Evolutionary conservation across 257 asterid species (phyloP), one percentile per base, ranked within the genome.

Genomic region (Buddleja alternifolia): DNA sequence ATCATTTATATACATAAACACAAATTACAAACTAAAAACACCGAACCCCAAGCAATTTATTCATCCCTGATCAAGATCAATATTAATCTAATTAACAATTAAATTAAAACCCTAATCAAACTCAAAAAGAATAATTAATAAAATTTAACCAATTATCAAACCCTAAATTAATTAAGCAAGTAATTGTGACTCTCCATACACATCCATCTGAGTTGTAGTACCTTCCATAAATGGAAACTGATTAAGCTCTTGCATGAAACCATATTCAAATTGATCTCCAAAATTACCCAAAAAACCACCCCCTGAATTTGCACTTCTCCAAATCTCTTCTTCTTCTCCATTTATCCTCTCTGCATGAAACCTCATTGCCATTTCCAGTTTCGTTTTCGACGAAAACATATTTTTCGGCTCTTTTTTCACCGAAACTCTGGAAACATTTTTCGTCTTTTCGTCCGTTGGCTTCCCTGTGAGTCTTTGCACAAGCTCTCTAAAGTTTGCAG

Each of bases 391-490:
- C 3, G 79, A 42, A 57, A 57, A 65, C 0, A 20, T 29, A 24
- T 75, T 75, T 42, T 29, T 29, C 34, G 71, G 42, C 58, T 67
- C 77, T 39, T 56, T 39, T 8, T 58, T 73, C 3, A 40, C 67
- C 17, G 21, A 3, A 9, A 32, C 4, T 53, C 45, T 62, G 15
- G 55, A 34, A 12, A 23, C 67, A 53, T 17, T 53, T 54, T 44
- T 71, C 72, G 55, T 68, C 52, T 72, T 59, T 11, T 29, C 64
- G 0, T 72, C 85, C 6, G 77, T 46, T 0, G 98, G 96, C 83
- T 90, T 93, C 1, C 98, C 98, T 0, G 98, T 93, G 78, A 93
- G 97, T 14, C 89, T 75, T 16, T 93, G 98, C 25, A 93, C 98
- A 24, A 87, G 77, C 67, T 92, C 97, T 6, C 96, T 71, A 60